A percentile compares a stretch with the other conserved stretches of the same genome.
These are phyloP conservation scores for Cylindrotheca closterium DNA, from an alignment of 108 stramenopile species.

Conservation along the genomic window DNA sequence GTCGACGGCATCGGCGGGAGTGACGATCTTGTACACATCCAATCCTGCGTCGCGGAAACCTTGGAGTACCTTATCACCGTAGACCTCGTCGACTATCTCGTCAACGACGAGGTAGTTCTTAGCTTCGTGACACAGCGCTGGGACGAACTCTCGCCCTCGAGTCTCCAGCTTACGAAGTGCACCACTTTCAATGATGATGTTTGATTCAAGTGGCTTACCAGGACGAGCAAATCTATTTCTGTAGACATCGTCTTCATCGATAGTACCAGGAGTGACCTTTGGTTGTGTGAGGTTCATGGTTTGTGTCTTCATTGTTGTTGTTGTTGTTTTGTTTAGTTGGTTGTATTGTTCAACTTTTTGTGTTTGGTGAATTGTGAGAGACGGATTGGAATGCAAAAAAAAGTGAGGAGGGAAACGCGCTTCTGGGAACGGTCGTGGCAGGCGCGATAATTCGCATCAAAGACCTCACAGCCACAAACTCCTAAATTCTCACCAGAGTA, in stretches of 20 bases:
- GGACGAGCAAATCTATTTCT: slow-evolving; percentile 27
- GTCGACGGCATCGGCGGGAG: slow-evolving; percentile 30
- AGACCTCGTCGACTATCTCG: slow-evolving; percentile 25
- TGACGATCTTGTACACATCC: slow-evolving; percentile 24
- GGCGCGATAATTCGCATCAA: too few relatives aligned
- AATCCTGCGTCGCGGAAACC: slow-evolving; percentile 36
- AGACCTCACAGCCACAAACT: too few relatives aligned
- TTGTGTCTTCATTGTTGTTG: too few relatives aligned
- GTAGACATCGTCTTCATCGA: slow-evolving; percentile 29
- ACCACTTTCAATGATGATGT: slow-evolving; percentile 34
- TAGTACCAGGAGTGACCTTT: too few relatives aligned
- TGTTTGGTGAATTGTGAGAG: too few relatives aligned
- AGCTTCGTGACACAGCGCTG: slow-evolving; percentile 23
- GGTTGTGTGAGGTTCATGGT: too few relatives aligned
- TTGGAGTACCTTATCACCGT: slow-evolving; percentile 29
- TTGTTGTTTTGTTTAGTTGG: too few relatives aligned
- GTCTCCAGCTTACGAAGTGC: slow-evolving; percentile 22
- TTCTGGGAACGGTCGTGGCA: too few relatives aligned
- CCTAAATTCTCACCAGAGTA: too few relatives aligned
- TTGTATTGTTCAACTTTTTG: too few relatives aligned
- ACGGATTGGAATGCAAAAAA: too few relatives aligned
- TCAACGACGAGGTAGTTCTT: slow-evolving; percentile 40
- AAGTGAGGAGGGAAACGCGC: too few relatives aligned
- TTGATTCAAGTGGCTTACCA: slow-evolving; percentile 26
- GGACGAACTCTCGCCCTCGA: slow-evolving; percentile 20